Evolutionary conservation across 192 early-diverging fungal genomes (phyloP), one percentile per base, ranked within the genome.

Genomic region (Backusella luteola): DNA sequence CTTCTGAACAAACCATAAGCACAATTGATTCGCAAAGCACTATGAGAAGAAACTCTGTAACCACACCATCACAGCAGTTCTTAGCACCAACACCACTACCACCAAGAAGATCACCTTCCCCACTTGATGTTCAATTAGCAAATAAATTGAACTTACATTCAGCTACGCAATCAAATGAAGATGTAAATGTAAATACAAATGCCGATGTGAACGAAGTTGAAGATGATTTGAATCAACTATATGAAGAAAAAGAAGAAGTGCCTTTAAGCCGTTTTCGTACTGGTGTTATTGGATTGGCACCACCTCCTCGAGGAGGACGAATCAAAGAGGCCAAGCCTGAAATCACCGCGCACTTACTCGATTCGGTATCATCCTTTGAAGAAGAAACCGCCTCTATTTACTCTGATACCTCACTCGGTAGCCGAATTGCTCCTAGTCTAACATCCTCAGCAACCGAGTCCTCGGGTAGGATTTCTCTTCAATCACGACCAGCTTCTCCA

Each of bases 271-370:
- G 26, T 29, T 63, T 63, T 23, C 56, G 56, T 63, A 29, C 8
- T 63, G 56, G 56, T 29, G 11, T 49, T 49, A 29, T 32, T 71
- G 70, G 70, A 17, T 32, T 71, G 15, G 39, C 39, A 26, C 70
- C 70, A 4, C 70, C 70, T 34, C 70, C 70, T 17, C 41, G 70
- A 71, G 26, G 68, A 69, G 68, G 35, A 39, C 68, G 68, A 12
- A 38, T 41, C 19, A 69, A 69, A 69, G 68, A 69, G 38, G 56
- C 56, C 21, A 63, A 63, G 56, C 56, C 56, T 29, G 56, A 63
- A 63, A 63, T 63, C 56, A 29, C 56, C 3, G 56, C 56, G 26
- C 56, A 63, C 56, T 63, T 63, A 29, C 56, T 63, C 23, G 56
- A 63, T 63, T 63, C 56, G 23, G 56, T 63, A 14, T 63, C 56